Base-by-base conservation (phyloP, 1,284 basidiomycete genomes). In the Flammula alnicola region DNA sequence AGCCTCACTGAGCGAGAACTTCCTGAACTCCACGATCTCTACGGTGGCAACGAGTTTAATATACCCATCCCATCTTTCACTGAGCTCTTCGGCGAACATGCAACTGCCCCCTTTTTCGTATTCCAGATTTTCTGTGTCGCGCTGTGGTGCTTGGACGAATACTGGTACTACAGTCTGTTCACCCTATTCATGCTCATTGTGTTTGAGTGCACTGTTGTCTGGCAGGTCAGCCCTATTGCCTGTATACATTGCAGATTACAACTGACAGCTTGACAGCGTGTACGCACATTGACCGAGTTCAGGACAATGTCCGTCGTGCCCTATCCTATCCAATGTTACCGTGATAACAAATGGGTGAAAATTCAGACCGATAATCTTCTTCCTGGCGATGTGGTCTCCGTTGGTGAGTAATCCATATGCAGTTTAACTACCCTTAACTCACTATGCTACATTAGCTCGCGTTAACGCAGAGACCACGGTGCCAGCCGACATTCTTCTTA, bases 111-210 rank as follows among this genome's bases (percentile, higher is more conserved):
- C 0, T 97, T 97, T 78, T 97, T 97, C 68, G 93, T 96, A 23
- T 96, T 97, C 71, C 93, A 98, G 72, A 76, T 98, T 32, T 98
- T 98, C 71, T 98, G 95, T 56, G 95, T 97, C 6, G 93, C 91
- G 0, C 75, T 98, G 11, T 98, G 95, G 95, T 93, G 90, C 65
- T 72, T 98, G 62, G 95, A 98, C 65, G 95, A 97, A 69, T 98
- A 97, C 70, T 97, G 94, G 94, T 97, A 96, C 68, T 98, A 96
- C 77, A 93, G 89, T 56, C 71, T 98, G 35, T 98, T 98, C 75
- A 98, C 95, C 1, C 79, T 95, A 26, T 97, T 98, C 80, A 98
- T 98, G 95, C 78, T 98, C 41, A 74, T 98, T 45, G 88, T 96
- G 54, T 98, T 98, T 64, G 95, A 98, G 72, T 97, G 94, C 72